Evolutionary conservation across 1,139 yeast genomes (phyloP), one percentile per base, ranked within the genome.

Genomic region (Taphrina wiesneri): DNA sequence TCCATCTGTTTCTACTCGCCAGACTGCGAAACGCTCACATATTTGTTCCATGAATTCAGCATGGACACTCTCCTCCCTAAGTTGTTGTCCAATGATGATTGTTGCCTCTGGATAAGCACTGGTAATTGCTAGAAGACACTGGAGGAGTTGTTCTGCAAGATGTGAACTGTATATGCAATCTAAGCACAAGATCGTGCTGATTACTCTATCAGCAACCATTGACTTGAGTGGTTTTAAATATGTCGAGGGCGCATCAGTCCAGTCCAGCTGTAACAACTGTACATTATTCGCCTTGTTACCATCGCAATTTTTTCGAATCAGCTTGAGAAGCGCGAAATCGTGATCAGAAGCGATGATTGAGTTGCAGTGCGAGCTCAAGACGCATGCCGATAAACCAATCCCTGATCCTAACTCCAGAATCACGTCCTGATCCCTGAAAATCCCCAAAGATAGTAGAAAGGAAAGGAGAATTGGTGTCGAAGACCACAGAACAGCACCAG

Each of bases 401-500:
- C 64, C 64, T 17, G 57, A 49, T 15, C 64, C 64, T 13, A 60
- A 21, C 43, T 60, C 64, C 19, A 60, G 21, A 21, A 60, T 15
- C 11, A 39, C 28, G 19, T 26, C 30, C 28, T 30, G 15, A 9
- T 25, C 36, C 5, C 23, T 17, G 26, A 11, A 21, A 15, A 19
- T 17, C 13, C 26, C 28, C 11, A 9, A 15, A 23, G 43, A 1
- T 26, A 36, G 36, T 3, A 60, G 32, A 21, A 19, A 34, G 9
- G 21, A 32, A 7, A 60, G 45, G 25, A 60, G n/a, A 30, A 60
- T 23, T n/a, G 57, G 64, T 21, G 64, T 51, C 25, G 57, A 34
- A 11, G 30, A 41, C 64, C 64, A 60, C 28, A 60, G 21, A 21
- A 60, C 57, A 5, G 57, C 49, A 13, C 64, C 64, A n/a, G 64